Conservation (phyloP, 768 basidiomycete species). For the Suillus luteus region DNA sequence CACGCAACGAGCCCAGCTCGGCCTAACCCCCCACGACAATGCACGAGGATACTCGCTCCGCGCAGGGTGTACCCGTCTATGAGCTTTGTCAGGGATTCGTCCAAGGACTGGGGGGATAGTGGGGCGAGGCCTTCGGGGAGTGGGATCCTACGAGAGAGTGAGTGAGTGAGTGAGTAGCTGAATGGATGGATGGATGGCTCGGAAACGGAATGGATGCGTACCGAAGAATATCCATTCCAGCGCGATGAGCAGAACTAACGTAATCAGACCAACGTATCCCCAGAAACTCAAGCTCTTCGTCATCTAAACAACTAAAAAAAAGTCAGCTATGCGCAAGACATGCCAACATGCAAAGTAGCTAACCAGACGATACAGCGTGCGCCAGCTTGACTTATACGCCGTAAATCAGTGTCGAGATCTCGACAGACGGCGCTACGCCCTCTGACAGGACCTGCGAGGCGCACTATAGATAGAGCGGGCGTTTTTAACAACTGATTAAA, state of each 20-base stretch:
- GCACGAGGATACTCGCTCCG: constrained; percentile 75
- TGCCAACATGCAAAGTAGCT: constrained; percentile 17
- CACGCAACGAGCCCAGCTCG: constrained; percentile 90
- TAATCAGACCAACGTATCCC: constrained; percentile 90
- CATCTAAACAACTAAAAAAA: constrained; percentile 72
- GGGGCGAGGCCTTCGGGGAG: constrained; percentile 91
- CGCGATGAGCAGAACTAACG: constrained; percentile 52
- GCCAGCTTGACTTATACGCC: constrained; percentile 69
- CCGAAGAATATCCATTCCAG: constrained; percentile 61
- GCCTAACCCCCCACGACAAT: constrained; percentile 94
- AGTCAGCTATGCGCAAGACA: background rate
- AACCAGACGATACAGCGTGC: constrained; percentile 86
- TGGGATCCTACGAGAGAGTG: constrained; percentile 58
- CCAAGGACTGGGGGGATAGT: constrained; percentile 53
- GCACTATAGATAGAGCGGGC: constrained; percentile 43
- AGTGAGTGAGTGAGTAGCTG: background rate
- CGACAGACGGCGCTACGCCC: constrained; percentile 84
- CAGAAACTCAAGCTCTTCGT: constrained; percentile 78
- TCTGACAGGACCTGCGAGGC: constrained; percentile 71
- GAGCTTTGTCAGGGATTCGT: constrained; percentile 64
- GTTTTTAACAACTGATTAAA: constrained; percentile 1
- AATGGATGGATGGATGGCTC: background rate
- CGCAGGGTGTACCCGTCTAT: constrained; percentile 72
- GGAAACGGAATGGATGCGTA: constrained; percentile 26
- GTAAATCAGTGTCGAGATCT: constrained; percentile 76